phyloP scores from a whole-genome alignment of 768 basidiomycete species.

The Kondoa subrosea region DNA sequence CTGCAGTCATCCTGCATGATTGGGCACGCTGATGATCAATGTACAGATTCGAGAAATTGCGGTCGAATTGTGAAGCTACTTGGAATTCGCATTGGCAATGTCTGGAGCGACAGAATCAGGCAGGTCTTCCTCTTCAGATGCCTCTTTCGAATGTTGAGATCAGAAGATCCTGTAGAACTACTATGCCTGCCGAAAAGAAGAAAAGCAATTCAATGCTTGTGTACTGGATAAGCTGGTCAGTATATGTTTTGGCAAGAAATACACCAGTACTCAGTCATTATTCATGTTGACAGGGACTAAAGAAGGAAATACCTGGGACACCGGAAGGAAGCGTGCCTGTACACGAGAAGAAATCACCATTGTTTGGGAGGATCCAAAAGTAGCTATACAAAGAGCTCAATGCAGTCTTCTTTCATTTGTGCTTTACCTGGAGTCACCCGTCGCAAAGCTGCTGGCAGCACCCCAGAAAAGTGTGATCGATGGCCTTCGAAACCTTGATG shows the following conservation, averaged over 20 bases:
- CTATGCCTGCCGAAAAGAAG: conserved; percentile 71
- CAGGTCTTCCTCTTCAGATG: conserved; percentile 33
- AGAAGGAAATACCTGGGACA: conserved; percentile 76
- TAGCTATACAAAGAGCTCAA: no score
- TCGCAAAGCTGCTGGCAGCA: no score
- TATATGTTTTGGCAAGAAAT: neutral
- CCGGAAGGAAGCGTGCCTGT: conserved; percentile 64
- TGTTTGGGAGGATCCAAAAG: conserved; percentile 70
- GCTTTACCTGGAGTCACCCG: no score
- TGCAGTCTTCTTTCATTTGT: no score
- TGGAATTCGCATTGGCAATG: conserved; percentile 90
- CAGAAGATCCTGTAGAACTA: conserved; percentile 49
- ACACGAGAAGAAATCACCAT: conserved; percentile 65
- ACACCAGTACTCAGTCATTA: neutral
- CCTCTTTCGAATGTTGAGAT: neutral
- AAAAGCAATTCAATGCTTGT: conserved; percentile 74
- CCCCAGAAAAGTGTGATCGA: no score
- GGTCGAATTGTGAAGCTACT: conserved; percentile 70
- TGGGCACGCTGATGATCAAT: neutral
- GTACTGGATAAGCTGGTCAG: conserved; percentile 78
- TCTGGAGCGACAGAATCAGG: conserved; percentile 86
- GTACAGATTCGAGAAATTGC: conserved; percentile 71
- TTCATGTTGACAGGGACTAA: conserved; percentile 48
- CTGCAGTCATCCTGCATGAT: neutral
- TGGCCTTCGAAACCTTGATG: no score